Evolutionary conservation across 148 eudicot species (phyloP).

Genomic region (Rhododendron henanense): DNA sequence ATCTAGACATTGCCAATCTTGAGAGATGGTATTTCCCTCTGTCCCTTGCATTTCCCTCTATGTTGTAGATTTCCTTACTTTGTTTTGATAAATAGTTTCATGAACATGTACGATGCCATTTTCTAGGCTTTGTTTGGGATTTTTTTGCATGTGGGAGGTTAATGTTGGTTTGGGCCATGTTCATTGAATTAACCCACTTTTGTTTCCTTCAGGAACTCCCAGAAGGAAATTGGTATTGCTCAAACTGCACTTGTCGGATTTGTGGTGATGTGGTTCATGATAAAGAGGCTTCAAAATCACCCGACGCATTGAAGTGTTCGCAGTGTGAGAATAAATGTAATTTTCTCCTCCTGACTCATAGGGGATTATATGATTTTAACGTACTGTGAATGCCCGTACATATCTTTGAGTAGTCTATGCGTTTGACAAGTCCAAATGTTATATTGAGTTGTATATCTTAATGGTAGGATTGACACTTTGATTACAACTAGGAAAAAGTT

Average conservation of each 20-base stretch:
- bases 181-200: slow-evolving; percentile 8
- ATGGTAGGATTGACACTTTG: background rate
- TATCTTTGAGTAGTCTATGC: background rate
- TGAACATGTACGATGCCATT: background rate
- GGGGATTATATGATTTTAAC: background rate
- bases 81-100: background rate
- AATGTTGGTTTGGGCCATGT: background rate
- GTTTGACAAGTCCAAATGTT: background rate
- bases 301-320: slow-evolving; percentile 49
- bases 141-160: background rate
- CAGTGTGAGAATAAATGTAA: slow-evolving; percentile 88
- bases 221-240: slow-evolving; percentile 92
- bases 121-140: background rate
- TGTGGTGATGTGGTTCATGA: slow-evolving; percentile 67
- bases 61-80: background rate
- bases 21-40: background rate
- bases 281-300: slow-evolving; percentile 30
- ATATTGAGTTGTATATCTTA: background rate
- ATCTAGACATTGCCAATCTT: background rate
- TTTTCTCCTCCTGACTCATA: slow-evolving; percentile 20
- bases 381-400: background rate
- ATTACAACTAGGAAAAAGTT: background rate
- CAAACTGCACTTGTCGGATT: slow-evolving; percentile 64
- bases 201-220: slow-evolving; percentile 69
- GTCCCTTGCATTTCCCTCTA: background rate